These are phyloP conservation scores for Kwoniella dendrophila DNA, from an alignment of 768 basidiomycete species.

Conservation along the genomic window DNA sequence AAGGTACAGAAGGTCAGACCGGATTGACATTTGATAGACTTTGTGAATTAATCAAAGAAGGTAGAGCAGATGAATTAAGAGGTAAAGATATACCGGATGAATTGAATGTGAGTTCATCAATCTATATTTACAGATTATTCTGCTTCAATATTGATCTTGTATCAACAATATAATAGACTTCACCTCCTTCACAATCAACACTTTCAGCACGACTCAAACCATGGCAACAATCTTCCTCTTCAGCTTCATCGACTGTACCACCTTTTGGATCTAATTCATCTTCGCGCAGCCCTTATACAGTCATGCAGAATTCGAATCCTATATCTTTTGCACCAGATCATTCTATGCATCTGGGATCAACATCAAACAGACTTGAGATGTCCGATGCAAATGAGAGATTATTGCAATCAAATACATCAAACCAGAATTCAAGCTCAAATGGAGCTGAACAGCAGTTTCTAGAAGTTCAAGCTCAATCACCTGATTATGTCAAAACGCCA, in stretches of 20 bases:
- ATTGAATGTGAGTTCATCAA: slow-evolving; percentile 33
- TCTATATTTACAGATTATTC: neutral
- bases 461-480: neutral
- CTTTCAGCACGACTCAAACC: slow-evolving; percentile 23
- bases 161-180: slow-evolving; percentile 9
- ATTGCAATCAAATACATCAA: no score
- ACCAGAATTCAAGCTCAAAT: no score
- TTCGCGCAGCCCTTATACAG: neutral
- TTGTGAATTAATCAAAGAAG: slow-evolving; percentile 32
- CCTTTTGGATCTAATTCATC: neutral
- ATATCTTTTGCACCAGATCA: no score
- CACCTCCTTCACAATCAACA: slow-evolving; percentile 14
- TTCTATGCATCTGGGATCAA: no score
- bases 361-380: no score
- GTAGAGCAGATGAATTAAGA: slow-evolving; percentile 30
- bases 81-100: slow-evolving; percentile 35
- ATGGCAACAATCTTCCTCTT: slow-evolving; percentile 12
- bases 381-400: no score
- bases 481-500: neutral
- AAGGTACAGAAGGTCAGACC: slow-evolving; percentile 7
- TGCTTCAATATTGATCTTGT: no score
- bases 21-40: slow-evolving; percentile 37
- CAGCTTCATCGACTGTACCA: neutral
- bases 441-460: no score
- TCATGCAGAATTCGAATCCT: no score